These are phyloP conservation scores for Oldenlandia corymbosa DNA, from an alignment of 257 asterid species.

Conservation along the genomic window DNA sequence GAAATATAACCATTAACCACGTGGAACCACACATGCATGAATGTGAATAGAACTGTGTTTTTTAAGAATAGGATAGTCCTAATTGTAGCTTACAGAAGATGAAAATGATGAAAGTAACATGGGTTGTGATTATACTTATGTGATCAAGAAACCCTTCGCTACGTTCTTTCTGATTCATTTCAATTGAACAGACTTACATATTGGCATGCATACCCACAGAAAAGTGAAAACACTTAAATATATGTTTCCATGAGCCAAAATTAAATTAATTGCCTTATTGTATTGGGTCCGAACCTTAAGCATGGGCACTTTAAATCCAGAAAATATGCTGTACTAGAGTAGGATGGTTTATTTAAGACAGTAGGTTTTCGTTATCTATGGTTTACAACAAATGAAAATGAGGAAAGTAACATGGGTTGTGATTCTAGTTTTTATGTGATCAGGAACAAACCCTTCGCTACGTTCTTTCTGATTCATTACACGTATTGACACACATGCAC, in stretches of 20 bases:
- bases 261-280: too few species aligned
- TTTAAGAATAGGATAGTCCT: neutral
- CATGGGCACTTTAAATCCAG: too few species aligned
- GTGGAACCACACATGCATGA: too few species aligned
- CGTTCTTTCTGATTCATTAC: neutral
- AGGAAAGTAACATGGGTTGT: neutral
- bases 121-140: neutral
- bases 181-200: neutral
- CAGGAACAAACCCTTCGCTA: neutral
- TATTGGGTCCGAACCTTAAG: too few species aligned
- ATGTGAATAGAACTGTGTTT: neutral
- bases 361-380: neutral
- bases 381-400: neutral
- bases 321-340: too few species aligned
- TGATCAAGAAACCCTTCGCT: conserved; percentile 2
- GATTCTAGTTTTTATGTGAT: neutral
- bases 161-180: conserved; percentile 5
- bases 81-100: neutral
- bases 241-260: too few species aligned
- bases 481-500: too few species aligned
- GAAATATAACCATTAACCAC: too few species aligned
- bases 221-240: too few species aligned
- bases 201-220: neutral
- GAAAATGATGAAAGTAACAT: conserved; percentile 1
- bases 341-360: too few species aligned